Evolutionary conservation across 257 asterid genomes (phyloP).

Genomic region (Nicotiana undulata): DNA sequence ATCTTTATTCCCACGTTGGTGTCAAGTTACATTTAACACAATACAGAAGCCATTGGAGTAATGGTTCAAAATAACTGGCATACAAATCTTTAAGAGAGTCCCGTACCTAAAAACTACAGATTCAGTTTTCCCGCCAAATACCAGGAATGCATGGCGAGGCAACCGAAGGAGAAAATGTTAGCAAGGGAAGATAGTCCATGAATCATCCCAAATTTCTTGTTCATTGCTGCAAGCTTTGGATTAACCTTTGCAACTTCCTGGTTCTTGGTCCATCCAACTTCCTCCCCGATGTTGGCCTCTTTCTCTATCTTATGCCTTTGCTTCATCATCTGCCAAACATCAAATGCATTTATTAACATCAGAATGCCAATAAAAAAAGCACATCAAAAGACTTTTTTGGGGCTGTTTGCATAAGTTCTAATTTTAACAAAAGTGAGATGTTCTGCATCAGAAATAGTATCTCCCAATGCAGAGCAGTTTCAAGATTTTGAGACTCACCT

Average conservation of each 20-base stretch:
- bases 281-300: constrained; percentile 81
- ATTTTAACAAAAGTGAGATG: background rate
- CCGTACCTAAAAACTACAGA: constrained; percentile 22
- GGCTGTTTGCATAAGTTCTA: background rate
- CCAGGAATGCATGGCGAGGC: constrained; percentile 97
- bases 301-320: constrained; percentile 93
- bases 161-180: constrained; percentile 74
- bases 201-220: constrained; percentile 97
- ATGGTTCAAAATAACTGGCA: constrained; percentile 2
- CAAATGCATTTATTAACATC: background rate
- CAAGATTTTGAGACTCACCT: background rate
- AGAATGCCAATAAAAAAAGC: background rate
- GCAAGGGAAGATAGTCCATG: constrained; percentile 98
- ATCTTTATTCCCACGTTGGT: background rate
- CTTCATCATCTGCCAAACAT: constrained; percentile 79
- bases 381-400: background rate
- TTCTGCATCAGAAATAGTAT: background rate
- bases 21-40: background rate
- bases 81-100: background rate
- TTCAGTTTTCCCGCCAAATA: constrained; percentile 75
- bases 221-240: constrained; percentile 89
- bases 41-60: background rate
- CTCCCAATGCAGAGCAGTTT: background rate
- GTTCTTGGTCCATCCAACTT: constrained; percentile 95
- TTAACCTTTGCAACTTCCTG: constrained; percentile 74